These are phyloP conservation scores for Nakazawaea wyomingensis DNA, from an alignment of 805 yeast genomes.

Conservation along the genomic window DNA sequence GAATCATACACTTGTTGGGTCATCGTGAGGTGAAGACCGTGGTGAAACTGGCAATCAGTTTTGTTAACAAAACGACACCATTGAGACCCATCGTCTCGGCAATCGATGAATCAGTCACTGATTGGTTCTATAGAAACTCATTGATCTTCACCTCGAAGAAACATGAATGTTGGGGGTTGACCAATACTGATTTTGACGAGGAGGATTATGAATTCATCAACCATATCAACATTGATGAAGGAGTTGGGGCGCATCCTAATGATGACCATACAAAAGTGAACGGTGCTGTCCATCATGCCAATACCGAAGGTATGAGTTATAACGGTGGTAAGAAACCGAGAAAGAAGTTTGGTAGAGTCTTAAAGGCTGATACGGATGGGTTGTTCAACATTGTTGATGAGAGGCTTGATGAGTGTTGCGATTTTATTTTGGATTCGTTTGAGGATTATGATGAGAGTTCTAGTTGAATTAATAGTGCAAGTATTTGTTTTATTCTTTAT, in stretches of 20 bases:
- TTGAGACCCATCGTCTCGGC: slow-evolving; percentile 78
- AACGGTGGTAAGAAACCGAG: slow-evolving; percentile 66
- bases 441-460: slow-evolving; percentile 55
- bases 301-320: slow-evolving; percentile 13
- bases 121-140: slow-evolving; percentile 88
- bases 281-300: no score
- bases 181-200: slow-evolving; percentile 15
- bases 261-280: no score
- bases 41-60: slow-evolving; percentile 67
- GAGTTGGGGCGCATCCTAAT: slow-evolving; percentile 19
- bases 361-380: slow-evolving; percentile 69
- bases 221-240: slow-evolving; percentile 23
- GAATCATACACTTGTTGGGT: slow-evolving; percentile 82
- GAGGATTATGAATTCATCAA: slow-evolving; percentile 21
- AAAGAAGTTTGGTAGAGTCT: slow-evolving; percentile 85
- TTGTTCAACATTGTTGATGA: slow-evolving; percentile 73
- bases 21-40: slow-evolving; percentile 65
- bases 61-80: slow-evolving; percentile 59
- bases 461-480: no score
- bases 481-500: no score
- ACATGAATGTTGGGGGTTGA: slow-evolving; percentile 76
- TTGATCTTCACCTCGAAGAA: slow-evolving; percentile 69
- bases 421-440: slow-evolving; percentile 73
- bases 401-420: slow-evolving; percentile 79
- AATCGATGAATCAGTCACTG: slow-evolving; percentile 83